Evolutionary conservation across 2,329 filamentous ascomycete genomes (phyloP).

Genomic region (Cercospora sp.): DNA sequence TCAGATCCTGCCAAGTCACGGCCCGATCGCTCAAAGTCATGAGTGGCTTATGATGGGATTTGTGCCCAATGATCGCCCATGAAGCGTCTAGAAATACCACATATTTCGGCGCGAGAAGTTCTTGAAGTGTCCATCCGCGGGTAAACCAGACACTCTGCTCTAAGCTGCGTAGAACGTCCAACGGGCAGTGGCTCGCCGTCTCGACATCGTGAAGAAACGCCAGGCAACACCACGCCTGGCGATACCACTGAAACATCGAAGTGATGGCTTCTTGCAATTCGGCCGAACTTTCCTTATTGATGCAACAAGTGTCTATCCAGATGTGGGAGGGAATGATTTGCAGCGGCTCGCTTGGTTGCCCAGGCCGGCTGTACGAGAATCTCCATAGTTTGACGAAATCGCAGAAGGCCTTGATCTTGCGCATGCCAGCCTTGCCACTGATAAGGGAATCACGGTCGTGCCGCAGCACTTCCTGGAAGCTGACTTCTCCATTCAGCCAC

Average conservation of each 20-base stretch:
- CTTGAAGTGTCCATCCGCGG: slow-evolving; percentile 33
- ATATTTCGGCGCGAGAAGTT: slow-evolving; percentile 26
- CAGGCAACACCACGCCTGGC: slow-evolving; percentile 19
- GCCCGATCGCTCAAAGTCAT: background rate
- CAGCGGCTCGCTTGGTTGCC: background rate
- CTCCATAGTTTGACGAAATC: background rate
- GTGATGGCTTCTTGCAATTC: slow-evolving; percentile 27
- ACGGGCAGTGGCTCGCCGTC: background rate
- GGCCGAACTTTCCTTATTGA: slow-evolving; percentile 21
- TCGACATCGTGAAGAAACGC: slow-evolving; percentile 21
- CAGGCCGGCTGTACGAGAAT: background rate
- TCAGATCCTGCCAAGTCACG: background rate
- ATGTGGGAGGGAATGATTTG: slow-evolving; percentile 3
- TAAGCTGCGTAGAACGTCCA: background rate
- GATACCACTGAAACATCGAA: slow-evolving; percentile 28
- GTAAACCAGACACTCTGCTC: slow-evolving; percentile 27
- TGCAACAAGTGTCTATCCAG: slow-evolving; percentile 27
- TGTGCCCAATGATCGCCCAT: slow-evolving; percentile 20
- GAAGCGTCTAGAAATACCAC: slow-evolving; percentile 22
- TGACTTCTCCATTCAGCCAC: slow-evolving; percentile 21
- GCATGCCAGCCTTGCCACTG: background rate
- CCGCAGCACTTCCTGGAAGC: slow-evolving; percentile 16
- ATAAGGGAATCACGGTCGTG: background rate
- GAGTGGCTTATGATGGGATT: slow-evolving; percentile 8
- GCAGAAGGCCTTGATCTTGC: slow-evolving; percentile 4